Conservation (phyloP, 192 early-diverging fungal species). For the Backusella circina region DNA sequence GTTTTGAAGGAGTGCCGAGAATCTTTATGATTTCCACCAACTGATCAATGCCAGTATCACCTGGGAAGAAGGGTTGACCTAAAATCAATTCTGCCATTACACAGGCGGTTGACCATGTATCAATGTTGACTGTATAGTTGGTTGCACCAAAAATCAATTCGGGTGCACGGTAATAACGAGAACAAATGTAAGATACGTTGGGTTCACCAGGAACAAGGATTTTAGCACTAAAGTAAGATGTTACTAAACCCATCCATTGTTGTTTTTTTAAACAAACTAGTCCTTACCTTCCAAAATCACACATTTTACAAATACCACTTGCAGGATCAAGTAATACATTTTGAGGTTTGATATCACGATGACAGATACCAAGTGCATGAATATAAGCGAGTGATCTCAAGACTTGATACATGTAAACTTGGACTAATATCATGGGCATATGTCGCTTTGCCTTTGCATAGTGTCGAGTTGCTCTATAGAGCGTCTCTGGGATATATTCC, state of each 20-base stretch:
- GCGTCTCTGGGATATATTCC: conserved; percentile 94
- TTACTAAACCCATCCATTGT: not conserved
- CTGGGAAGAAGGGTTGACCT: conserved; percentile 91
- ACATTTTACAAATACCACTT: conserved; percentile 92
- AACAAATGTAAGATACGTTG: conserved; percentile 98
- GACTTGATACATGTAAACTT: conserved; percentile 98
- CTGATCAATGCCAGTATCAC: conserved; percentile 96
- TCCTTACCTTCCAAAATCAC: conserved; percentile 85
- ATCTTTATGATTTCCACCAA: conserved; percentile 99
- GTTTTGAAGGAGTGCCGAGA: conserved; percentile 91
- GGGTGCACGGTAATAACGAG: conserved; percentile 94
- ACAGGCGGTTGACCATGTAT: conserved; percentile 95
- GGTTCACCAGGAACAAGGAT: conserved; percentile 94
- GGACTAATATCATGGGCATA: conserved; percentile 90
- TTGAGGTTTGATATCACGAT: conserved; percentile 99
- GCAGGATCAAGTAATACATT: conserved; percentile 90
- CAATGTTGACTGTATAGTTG: conserved; percentile 86
- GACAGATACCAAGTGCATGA: conserved; percentile 96
- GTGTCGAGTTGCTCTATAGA: conserved; percentile 88
- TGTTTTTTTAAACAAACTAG: not conserved
- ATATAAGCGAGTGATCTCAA: conserved; percentile 96
- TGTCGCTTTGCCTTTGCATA: conserved; percentile 87
- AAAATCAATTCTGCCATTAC: conserved; percentile 96
- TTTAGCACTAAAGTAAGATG: conserved; percentile 68
- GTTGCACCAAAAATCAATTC: conserved; percentile 96